phyloP scores from a whole-genome alignment of 805 yeast genomes.

The Suhomyces xylopsoci region DNA sequence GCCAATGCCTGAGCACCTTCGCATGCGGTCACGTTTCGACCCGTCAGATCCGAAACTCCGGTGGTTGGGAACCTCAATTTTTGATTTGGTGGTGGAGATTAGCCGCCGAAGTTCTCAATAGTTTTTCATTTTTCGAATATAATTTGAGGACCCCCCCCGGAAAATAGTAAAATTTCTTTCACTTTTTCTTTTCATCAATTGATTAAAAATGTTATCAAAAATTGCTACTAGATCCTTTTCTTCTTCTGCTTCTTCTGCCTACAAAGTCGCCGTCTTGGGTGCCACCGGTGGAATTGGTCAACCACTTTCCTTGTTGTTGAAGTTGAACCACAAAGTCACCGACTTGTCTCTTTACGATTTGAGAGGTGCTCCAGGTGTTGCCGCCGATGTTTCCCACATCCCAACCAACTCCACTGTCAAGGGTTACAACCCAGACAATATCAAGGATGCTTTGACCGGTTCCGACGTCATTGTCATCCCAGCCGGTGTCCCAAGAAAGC shows the following conservation, averaged over 20 bases:
- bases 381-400: conserved; percentile 91
- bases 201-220: conserved; percentile 50
- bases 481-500: conserved; percentile 98
- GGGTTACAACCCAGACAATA: conserved; percentile 83
- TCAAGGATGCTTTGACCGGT: conserved; percentile 66
- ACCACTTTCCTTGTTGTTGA: conserved; percentile 78
- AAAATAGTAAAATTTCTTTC: background rate
- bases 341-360: conserved; percentile 84
- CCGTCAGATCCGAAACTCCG: background rate
- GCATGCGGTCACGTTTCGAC: background rate
- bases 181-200: conserved; percentile 1
- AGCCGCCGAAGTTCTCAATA: conserved; percentile 1
- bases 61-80: background rate
- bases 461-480: conserved; percentile 90
- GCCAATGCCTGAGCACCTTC: background rate
- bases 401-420: conserved; percentile 87
- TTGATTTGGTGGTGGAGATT: background rate
- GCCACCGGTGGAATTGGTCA: conserved; percentile 94
- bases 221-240: conserved; percentile 64
- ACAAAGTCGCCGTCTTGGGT: conserved; percentile 74
- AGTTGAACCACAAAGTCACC: conserved; percentile 84
- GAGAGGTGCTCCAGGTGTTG: conserved; percentile 93
- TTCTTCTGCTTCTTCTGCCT: conserved; percentile 60
- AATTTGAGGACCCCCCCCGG: background rate
- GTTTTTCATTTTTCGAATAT: conserved; percentile 1